phyloP scores from a whole-genome alignment of 208 protist species.

The Crithidia acanthocephali region DNA sequence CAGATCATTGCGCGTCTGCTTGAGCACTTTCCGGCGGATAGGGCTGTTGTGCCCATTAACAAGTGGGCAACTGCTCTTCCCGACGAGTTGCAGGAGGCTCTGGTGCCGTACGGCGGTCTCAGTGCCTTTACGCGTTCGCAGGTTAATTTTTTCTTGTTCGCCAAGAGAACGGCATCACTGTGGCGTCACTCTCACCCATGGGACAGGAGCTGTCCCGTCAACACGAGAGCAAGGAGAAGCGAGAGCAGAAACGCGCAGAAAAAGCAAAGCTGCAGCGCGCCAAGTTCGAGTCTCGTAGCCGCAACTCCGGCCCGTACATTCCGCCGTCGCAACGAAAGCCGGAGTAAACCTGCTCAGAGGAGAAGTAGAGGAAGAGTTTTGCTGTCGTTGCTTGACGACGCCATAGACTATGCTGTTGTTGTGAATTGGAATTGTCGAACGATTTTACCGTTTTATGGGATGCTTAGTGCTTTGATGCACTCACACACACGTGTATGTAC shows the following conservation, averaged over 20 bases:
- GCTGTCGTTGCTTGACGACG: neutral
- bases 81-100: constrained; percentile 63
- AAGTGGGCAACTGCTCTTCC: constrained; percentile 60
- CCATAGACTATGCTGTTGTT: neutral
- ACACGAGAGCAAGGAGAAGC: constrained; percentile 45
- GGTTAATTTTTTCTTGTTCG: constrained; percentile 79
- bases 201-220: constrained; percentile 44
- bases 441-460: neutral
- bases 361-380: neutral
- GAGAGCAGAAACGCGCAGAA: constrained; percentile 34
- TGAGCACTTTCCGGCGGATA: constrained; percentile 55
- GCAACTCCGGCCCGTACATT: constrained; percentile 84
- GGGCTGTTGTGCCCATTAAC: constrained; percentile 49
- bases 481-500: neutral
- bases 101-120: constrained; percentile 71
- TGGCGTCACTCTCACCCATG: constrained; percentile 70
- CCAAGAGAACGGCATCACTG: constrained; percentile 60
- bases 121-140: constrained; percentile 55
- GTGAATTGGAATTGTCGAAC: neutral
- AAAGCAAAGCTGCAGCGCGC: constrained; percentile 26
- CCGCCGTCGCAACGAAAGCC: constrained; percentile 53
- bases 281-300: neutral
- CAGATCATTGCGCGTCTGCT: constrained; percentile 70
- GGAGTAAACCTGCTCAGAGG: too few species aligned
- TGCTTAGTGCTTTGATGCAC: too few species aligned